Base-by-base conservation (phyloP, 768 basidiomycete genomes). In the Nidularia pulvinata region DNA sequence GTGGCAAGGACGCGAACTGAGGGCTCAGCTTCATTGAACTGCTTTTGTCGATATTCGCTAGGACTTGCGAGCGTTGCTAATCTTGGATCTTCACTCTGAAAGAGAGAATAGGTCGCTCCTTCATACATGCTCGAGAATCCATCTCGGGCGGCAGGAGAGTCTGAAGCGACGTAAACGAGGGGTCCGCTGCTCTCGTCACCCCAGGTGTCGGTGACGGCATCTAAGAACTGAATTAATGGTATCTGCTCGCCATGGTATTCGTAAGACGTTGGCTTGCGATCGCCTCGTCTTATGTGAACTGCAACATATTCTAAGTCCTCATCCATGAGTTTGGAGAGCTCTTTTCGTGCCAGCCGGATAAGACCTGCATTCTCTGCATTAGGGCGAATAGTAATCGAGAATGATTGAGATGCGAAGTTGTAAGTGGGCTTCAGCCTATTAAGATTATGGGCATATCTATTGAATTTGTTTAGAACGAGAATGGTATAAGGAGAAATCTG, bases 221-320 rank as follows among this genome's bases (percentile, higher is more conserved):
- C 57, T 22, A 77, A 65, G 59, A 74, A 90, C 43, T 81, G 75
- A 36, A 72, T 57, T 25, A 79, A 58, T 1, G 85, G 82, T 13
- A 89, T 72, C 61, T 80, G 73, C 5, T 68, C 58, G 45, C 70
- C 65, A 33, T 69, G 72, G 54, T 75, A 80, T 33, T 67, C 61
- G 59, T 73, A 81, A 4, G 79, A 80, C 7, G 62, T 55, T 10
- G 82, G 75, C 47, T 70, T 65, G 5, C 77, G 73, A 67, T 88
- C 86, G 11, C 87, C 87, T 44, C 80, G 77, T 34, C 87, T 82
- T 54, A 88, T 75, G 63, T 90, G 85, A 10, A 83, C 71, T n/a
- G 77, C 74, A 43, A 84, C 60, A 62, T 87, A 88, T 4, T 65
- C 61, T 30, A 34, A 45, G 1, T 52, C 48, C 4, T 36, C 14